These are phyloP conservation scores for Tausonia pullulans DNA, from an alignment of 1,284 basidiomycete species.

Conservation along the genomic window DNA sequence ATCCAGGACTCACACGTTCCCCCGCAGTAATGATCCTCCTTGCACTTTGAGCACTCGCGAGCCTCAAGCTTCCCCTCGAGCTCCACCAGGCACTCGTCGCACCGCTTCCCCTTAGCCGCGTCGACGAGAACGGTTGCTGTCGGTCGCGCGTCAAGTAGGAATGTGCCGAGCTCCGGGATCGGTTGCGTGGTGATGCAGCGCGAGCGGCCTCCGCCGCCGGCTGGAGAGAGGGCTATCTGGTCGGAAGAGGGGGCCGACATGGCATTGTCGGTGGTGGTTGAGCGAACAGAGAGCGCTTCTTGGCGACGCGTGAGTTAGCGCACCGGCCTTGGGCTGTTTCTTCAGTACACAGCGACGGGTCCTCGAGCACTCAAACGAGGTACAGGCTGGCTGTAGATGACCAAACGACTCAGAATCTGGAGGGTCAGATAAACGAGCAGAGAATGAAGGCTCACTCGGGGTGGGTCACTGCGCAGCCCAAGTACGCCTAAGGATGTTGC, in stretches of 20 bases:
- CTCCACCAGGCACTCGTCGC: slow-evolving; percentile 9
- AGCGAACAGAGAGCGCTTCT: too few species aligned
- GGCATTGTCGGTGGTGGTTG: too few species aligned
- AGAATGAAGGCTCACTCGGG: too few species aligned
- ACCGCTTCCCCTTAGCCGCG: slow-evolving; percentile 1
- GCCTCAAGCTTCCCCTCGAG: neutral
- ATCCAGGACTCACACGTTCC: neutral
- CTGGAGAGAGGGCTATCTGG: neutral
- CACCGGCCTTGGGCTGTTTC: too few species aligned
- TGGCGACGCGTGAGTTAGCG: too few species aligned
- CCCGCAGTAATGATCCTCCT: slow-evolving; percentile 9
- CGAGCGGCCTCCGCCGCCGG: neutral
- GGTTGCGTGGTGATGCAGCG: neutral
- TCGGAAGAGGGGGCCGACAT: neutral
- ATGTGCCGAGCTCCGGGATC: neutral
- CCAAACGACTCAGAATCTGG: too few species aligned
- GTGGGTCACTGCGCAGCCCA: too few species aligned
- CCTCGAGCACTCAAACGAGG: too few species aligned
- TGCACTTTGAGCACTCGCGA: slow-evolving; percentile 1
- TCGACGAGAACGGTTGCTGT: slow-evolving; percentile 7
- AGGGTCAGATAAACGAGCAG: too few species aligned
- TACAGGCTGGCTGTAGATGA: too few species aligned
- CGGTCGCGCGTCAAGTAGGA: neutral
- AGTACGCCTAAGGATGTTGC: too few species aligned
- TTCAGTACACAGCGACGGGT: too few species aligned